Conservation (phyloP, 306 rosid genomes). For the Dalbergia oliveri region DNA sequence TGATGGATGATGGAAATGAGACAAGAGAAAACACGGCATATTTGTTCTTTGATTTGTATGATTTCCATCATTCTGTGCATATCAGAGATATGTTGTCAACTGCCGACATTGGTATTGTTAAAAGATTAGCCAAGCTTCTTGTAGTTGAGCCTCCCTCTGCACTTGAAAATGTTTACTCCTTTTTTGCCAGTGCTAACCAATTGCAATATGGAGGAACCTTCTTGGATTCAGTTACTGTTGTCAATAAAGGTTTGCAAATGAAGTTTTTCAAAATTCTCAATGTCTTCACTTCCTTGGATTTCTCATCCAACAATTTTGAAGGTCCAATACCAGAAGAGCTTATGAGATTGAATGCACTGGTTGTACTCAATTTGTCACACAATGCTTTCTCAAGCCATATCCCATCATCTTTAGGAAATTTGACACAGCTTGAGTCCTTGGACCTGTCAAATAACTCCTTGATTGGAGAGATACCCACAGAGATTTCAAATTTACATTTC, state of each 20-base stretch:
- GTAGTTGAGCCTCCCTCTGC: neutral
- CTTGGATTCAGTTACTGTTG: slow-evolving; percentile 18
- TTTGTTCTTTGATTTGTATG: slow-evolving; percentile 8
- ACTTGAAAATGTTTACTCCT: neutral
- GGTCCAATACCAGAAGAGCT: slow-evolving; percentile 39
- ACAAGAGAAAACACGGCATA: neutral
- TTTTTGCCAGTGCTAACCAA: neutral
- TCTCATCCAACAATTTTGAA: slow-evolving; percentile 38
- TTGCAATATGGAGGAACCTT: slow-evolving; percentile 24
- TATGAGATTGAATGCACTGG: slow-evolving; percentile 24
- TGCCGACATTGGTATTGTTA: neutral
- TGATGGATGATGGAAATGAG: slow-evolving; percentile 8
- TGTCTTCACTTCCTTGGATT: slow-evolving; percentile 41
- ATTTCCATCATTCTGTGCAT: neutral
- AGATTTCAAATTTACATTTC: slow-evolving; percentile 33
- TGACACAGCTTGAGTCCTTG: slow-evolving; percentile 43
- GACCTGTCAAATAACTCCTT: slow-evolving; percentile 49
- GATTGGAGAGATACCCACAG: slow-evolving; percentile 39
- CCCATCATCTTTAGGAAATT: slow-evolving; percentile 47
- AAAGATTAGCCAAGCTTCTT: neutral
- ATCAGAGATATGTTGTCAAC: neutral
- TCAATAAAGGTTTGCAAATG: neutral
- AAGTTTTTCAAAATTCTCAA: neutral
- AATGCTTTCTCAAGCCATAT: slow-evolving; percentile 43
- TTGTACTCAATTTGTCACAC: slow-evolving; percentile 43